Evolutionary conservation across 2,329 filamentous ascomycete species (phyloP), one percentile per base, ranked within the genome.

Genomic region (Bipolaris cookei): DNA sequence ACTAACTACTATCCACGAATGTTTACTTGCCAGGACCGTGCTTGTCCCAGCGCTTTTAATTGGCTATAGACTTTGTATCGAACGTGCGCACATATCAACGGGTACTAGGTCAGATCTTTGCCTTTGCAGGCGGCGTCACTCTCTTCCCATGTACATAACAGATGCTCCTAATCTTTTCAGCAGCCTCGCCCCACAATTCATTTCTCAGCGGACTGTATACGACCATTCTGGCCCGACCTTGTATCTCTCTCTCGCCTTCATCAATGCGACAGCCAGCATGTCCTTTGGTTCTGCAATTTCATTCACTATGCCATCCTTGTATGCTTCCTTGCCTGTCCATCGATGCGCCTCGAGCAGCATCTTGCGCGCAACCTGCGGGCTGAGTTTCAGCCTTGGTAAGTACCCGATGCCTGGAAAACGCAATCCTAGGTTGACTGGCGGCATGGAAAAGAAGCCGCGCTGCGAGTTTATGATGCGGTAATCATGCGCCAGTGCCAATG

Each of bases 341-440:
- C 71, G 76, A 54, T 85, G 80, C 16, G 82, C 83, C 65, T 85
- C 83, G 3, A 85, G 75, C 28, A 85, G 68, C 82, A 85, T 84
- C 64, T 83, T 84, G 4, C 82, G 72, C 13, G 83, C 82, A n/a
- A 84, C 70, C 43, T 79, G 76, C 8, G 82, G 81, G 0, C 70
- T 76, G 2, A 85, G 76, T 64, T 85, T 85, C 6, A 84, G 72
- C 1, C 82, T 77, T 1, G 82, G 81, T 6, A 85, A 74, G 3
- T 78, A 73, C 3, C 83, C 83, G 45, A 85, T 84, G 8, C 83
- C 83, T 13, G 81, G 80, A 57, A 85, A 85, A 61, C 84, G 82
- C 25, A 85, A 71, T 4, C 83, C 83, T 1, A 85, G 77, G 52
- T 85, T 78, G 0, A 85, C 81, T 0, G 83, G 83, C 0, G 83